A percentile compares a stretch with the other conserved stretches of the same genome.
Evolutionary conservation across 2,329 filamentous ascomycete genomes (phyloP).

Genomic region (Botrytis byssoidea): DNA sequence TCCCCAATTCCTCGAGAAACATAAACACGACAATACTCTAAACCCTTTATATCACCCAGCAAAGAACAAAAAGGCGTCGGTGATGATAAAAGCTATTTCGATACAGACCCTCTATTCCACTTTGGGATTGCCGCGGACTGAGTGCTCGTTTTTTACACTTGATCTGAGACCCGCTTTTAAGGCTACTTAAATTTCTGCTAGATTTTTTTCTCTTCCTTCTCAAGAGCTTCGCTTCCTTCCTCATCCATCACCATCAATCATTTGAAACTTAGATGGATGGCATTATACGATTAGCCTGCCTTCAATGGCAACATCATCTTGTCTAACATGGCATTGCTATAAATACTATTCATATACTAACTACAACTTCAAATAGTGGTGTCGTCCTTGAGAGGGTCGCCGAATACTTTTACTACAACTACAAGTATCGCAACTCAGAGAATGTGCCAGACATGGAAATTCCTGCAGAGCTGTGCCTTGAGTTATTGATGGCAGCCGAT

Average conservation of each 20-base stretch:
- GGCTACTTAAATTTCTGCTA: background rate
- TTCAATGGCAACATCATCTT: background rate
- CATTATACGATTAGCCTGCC: background rate
- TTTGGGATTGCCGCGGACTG: conserved; percentile 35
- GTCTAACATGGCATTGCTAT: conserved; percentile 14
- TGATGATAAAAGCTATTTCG: conserved; percentile 37
- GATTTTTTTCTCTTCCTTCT: background rate
- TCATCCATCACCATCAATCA: background rate
- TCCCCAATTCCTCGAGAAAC: background rate
- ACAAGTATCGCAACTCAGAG: conserved; percentile 66
- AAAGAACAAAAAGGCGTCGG: conserved; percentile 27
- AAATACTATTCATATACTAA: conserved; percentile 7
- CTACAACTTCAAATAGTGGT: conserved; percentile 49
- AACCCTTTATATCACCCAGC: background rate
- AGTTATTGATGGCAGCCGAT: conserved; percentile 75
- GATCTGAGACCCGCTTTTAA: conserved; percentile 52
- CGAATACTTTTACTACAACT: conserved; percentile 82
- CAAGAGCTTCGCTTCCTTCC: background rate
- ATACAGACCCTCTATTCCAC: conserved; percentile 39
- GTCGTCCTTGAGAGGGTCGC: conserved; percentile 76
- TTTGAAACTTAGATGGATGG: background rate
- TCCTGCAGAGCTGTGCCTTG: conserved; percentile 73
- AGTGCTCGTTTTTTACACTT: conserved; percentile 56
- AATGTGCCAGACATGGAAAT: conserved; percentile 81
- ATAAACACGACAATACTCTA: background rate